Percentiles rank a stretch among this genome's conserved stretches.
phyloP scores from a whole-genome alignment of 495 filamentous ascomycete genomes.

The Rhizodiscina lignyota region DNA sequence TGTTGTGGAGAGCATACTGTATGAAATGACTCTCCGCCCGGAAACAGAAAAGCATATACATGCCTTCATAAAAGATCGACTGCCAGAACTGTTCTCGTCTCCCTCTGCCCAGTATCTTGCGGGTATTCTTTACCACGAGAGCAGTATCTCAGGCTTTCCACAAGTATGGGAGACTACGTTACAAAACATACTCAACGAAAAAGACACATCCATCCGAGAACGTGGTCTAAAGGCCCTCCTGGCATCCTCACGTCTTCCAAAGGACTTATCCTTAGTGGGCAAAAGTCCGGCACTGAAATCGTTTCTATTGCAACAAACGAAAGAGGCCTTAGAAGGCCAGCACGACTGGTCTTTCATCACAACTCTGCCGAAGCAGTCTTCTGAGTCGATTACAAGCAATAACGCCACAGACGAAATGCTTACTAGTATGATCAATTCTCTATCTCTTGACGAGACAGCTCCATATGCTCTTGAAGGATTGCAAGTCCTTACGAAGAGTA shows the following conservation, averaged over 20 bases:
- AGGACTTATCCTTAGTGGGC: constrained; percentile 6
- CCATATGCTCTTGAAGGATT: constrained; percentile 18
- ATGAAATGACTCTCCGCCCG: too few relatives aligned
- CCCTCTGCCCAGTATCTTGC: constrained; percentile 30
- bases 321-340: constrained; percentile 8
- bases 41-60: too few relatives aligned
- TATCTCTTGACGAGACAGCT: constrained; percentile 16
- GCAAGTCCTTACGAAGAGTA: constrained; percentile 15
- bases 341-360: constrained; percentile 12
- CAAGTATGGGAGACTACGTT: constrained; percentile 14
- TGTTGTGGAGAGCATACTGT: too few relatives aligned
- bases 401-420: constrained; percentile 14
- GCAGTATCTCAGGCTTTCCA: constrained; percentile 10
- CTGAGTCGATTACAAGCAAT: constrained; percentile 9
- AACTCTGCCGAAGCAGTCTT: constrained; percentile 9
- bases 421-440: constrained; percentile 17
- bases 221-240: constrained; percentile 17
- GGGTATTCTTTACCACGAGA: constrained; percentile 14
- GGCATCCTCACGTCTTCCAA: constrained; percentile 10
- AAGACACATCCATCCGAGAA: constrained; percentile 14
- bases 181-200: constrained; percentile 10
- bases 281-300: constrained; percentile 14
- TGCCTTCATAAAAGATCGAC: too few relatives aligned
- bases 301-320: constrained; percentile 11
- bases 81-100: constrained; percentile 34